These are phyloP conservation scores for Xanthoconium stramineum DNA, from an alignment of 768 basidiomycete genomes.

Conservation along the genomic window DNA sequence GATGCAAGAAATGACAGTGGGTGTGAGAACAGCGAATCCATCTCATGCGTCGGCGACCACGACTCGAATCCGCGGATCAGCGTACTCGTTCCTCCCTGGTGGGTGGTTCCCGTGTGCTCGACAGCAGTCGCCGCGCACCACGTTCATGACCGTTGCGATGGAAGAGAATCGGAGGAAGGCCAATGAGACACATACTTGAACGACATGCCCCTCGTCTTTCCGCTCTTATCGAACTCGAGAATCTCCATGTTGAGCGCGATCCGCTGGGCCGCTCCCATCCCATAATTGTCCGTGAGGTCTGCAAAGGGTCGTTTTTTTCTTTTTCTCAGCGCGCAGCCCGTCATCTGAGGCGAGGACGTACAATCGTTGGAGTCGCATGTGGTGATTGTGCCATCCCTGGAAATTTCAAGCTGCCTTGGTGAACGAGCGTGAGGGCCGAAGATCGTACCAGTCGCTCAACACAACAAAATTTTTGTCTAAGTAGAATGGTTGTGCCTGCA, in stretches of 20 bases:
- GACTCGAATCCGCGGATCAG: slow-evolving; percentile 6
- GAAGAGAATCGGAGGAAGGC: not conserved
- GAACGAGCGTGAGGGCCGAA: not conserved
- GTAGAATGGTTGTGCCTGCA: slow-evolving; percentile 20
- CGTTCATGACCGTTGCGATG: not conserved
- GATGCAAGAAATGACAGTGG: slow-evolving; percentile 3
- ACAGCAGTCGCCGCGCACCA: not conserved
- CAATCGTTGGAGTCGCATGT: slow-evolving; percentile 92
- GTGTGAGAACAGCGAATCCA: slow-evolving; percentile 3
- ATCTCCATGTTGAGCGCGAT: slow-evolving; percentile 62
- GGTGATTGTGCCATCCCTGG: slow-evolving; percentile 92
- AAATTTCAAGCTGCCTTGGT: not conserved
- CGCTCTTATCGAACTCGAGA: slow-evolving; percentile 47
- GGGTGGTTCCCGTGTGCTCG: not conserved
- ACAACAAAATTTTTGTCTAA: slow-evolving; percentile 80
- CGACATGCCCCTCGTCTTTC: slow-evolving; percentile 17
- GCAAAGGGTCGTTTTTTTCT: not conserved
- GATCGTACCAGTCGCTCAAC: slow-evolving; percentile 81
- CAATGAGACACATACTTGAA: slow-evolving; percentile 42
- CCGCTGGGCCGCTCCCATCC: slow-evolving; percentile 73
- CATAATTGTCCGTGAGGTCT: slow-evolving; percentile 90
- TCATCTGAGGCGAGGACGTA: slow-evolving; percentile 35
- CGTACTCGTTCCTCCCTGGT: not conserved
- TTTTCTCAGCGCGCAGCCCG: not conserved
- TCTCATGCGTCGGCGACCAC: not conserved